Evolutionary conservation across 805 yeast species (phyloP).

Genomic region (Lipomyces orientalis): DNA sequence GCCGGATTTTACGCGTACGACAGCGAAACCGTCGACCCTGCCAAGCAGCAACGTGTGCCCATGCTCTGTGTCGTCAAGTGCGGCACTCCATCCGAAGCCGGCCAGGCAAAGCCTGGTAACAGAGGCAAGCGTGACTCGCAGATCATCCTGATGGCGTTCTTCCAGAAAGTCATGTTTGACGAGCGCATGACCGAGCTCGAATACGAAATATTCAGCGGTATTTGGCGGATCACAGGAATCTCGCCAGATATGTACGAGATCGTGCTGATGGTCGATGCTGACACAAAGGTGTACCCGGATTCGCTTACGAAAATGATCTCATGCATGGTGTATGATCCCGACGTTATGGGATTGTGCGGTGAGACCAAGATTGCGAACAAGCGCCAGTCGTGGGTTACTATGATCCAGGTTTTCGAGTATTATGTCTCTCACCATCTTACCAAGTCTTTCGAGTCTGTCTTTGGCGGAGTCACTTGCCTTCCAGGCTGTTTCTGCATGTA

Average conservation of each 20-base stretch:
- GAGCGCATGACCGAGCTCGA: constrained; percentile 94
- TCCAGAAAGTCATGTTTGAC: constrained; percentile 85
- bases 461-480: constrained; percentile 92
- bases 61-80: constrained; percentile 77
- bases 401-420: constrained; percentile 93
- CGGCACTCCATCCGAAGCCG: constrained; percentile 84
- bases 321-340: constrained; percentile 83
- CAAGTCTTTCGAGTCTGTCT: constrained; percentile 90
- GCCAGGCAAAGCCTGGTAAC: constrained; percentile 79
- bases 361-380: constrained; percentile 92
- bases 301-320: constrained; percentile 87
- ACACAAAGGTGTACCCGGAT: constrained; percentile 85
- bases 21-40: constrained; percentile 71
- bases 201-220: constrained; percentile 71
- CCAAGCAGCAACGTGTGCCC: constrained; percentile 83
- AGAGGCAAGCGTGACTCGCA: constrained; percentile 97
- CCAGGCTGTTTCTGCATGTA: constrained; percentile 97
- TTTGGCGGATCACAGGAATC: constrained; percentile 84
- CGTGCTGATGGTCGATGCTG: constrained; percentile 93
- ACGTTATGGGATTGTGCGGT: constrained; percentile 92
- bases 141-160: constrained; percentile 85
- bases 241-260: constrained; percentile 82
- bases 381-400: constrained; percentile 83
- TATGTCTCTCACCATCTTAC: constrained; percentile 94
- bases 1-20: constrained; percentile 92